Base-by-base conservation (phyloP, 179 eudicot species). In the Spinacia oleracea region DNA sequence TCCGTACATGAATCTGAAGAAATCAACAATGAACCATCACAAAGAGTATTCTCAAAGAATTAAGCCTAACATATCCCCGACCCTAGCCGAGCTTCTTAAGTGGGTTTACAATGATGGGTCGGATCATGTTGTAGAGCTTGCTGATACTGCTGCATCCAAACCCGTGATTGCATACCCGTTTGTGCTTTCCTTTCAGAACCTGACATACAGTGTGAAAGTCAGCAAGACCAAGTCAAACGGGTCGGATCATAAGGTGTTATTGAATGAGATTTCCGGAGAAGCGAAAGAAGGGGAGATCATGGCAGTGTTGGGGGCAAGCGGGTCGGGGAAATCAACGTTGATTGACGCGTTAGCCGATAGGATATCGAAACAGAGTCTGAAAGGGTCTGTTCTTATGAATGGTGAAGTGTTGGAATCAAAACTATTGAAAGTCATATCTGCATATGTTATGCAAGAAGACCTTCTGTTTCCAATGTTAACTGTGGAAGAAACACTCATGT, bases 401-500 rank as follows among this genome's bases (percentile, higher is more conserved):
- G 97, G 91, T 2, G 97, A 93, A 29, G 84, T 80, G 42, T 77
- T 92, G 81, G 92, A 89, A n/a, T 89, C 97, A 0, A 91, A 87
- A 78, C 78, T 91, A 32, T 83, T 84, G 34, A 90, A 92, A 56
- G 86, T 84, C 0, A 93, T 93, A 9, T 91, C 98, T 14, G 98
- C 98, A 60, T 93, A 93, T 74, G 95, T 93, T 0, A 93, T 93
- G 98, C 98, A 93, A 72, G 98, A 93, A 43, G 98, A 93, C 67
- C 84, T 93, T 12, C 73, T 93, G 7, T 93, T 92, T 53, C 98
- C 98, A 0, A 92, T 93, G 97, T 77, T 93, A 35, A 93, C 98
- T 1, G 97, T 93, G 6, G 89, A 91, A 71, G 97, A 93, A 69
- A 93, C 97, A 0, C 86, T 93, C 1, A 91, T 88, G 90, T 93